These are phyloP conservation scores for Thermochaetoides thermophila DNA, from an alignment of 495 filamentous ascomycete species.

Conservation along the genomic window DNA sequence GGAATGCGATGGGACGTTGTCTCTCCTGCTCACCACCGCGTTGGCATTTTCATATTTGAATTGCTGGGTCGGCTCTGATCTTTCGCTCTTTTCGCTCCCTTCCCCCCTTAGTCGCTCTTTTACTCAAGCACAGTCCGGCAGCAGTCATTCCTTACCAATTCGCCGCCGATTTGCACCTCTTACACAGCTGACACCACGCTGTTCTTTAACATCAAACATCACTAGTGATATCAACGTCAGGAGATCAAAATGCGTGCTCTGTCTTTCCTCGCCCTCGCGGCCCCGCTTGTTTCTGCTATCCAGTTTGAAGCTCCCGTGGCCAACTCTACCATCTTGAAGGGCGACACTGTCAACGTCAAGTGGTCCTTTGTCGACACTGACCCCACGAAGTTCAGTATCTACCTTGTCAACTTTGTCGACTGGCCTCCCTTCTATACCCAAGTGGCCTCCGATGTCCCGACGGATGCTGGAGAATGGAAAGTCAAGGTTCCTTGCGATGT, in stretches of 20 bases:
- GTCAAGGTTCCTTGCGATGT: slow-evolving; percentile 30
- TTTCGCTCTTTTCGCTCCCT: too few species aligned
- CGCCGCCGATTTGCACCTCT: too few species aligned
- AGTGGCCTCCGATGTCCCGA: slow-evolving; percentile 23
- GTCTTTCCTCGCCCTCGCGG: slow-evolving; percentile 15
- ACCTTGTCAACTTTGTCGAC: slow-evolving; percentile 36
- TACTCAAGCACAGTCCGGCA: too few species aligned
- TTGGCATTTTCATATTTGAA: too few species aligned
- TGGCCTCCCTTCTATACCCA: slow-evolving; percentile 31
- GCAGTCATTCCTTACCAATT: too few species aligned
- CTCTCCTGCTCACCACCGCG: too few species aligned
- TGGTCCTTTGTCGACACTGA: slow-evolving; percentile 35
- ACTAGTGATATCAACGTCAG: too few species aligned
- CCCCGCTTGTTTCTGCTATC: slow-evolving; percentile 20
- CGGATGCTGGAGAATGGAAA: slow-evolving; percentile 13
- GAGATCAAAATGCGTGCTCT: slow-evolving; percentile 16
- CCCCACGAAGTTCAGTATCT: slow-evolving; percentile 27
- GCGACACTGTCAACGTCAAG: slow-evolving; percentile 19
- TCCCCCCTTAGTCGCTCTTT: too few species aligned
- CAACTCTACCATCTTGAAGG: slow-evolving; percentile 25
- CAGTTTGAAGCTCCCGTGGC: slow-evolving; percentile 12
- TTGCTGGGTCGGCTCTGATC: too few species aligned
- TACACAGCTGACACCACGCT: too few species aligned
- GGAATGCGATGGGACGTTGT: too few species aligned
- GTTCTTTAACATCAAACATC: too few species aligned